Conservation (phyloP, 176 grass and related monocot genomes). For the Puya raimondii region DNA sequence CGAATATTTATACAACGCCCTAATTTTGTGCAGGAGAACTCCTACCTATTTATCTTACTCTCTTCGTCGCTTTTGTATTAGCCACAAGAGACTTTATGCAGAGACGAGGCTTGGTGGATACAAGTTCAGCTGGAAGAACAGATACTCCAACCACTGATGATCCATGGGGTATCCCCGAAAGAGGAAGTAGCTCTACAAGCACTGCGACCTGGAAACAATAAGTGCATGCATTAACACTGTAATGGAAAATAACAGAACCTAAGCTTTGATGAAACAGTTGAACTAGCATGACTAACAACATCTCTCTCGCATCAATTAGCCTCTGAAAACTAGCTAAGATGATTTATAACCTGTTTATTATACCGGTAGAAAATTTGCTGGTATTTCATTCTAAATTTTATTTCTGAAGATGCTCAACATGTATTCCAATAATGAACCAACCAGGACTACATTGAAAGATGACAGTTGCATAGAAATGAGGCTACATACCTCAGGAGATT, state of each 20-base stretch:
- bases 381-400: background rate
- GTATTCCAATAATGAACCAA: slow-evolving; percentile 6
- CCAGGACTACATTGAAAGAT: background rate
- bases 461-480: slow-evolving; percentile 4
- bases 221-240: background rate
- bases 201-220: slow-evolving; percentile 44
- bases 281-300: background rate
- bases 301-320: background rate
- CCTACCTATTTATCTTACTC: background rate
- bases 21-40: background rate
- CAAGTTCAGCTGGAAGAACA: slow-evolving; percentile 31
- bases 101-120: slow-evolving; percentile 52
- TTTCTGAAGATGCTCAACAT: slow-evolving; percentile 12
- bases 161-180: slow-evolving; percentile 54
- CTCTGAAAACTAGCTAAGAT: background rate
- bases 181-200: slow-evolving; percentile 70
- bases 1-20: too few relatives aligned
- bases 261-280: slow-evolving; percentile 9
- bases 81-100: slow-evolving; percentile 52
- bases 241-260: slow-evolving; percentile 22
- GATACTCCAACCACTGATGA: slow-evolving; percentile 37
- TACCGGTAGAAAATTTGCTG: background rate
- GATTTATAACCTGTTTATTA: too few relatives aligned
- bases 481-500: slow-evolving; percentile 67
- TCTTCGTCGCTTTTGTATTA: slow-evolving; percentile 42